Conservation (phyloP, 768 basidiomycete species). For the Podaxis sp. region DNA sequence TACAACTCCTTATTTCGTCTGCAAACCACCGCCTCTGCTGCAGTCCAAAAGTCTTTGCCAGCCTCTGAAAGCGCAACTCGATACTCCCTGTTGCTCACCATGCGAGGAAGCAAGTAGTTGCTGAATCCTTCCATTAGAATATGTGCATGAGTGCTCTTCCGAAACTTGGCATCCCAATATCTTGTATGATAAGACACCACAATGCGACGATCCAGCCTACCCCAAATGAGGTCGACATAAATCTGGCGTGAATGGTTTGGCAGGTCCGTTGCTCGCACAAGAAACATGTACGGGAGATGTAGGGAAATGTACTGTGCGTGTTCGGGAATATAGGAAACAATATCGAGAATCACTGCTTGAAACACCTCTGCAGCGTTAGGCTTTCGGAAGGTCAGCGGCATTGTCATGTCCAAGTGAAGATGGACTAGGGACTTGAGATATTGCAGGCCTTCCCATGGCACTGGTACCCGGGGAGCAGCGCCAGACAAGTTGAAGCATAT, state of each 20-base stretch:
- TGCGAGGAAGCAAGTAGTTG: background rate
- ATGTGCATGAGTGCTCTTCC: background rate
- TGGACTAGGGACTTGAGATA: background rate
- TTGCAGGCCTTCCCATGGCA: background rate
- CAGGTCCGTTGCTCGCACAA: background rate
- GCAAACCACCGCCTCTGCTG: background rate
- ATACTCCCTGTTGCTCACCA: background rate
- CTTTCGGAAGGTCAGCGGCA: background rate
- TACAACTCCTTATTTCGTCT: background rate
- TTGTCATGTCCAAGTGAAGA: conserved; percentile 4
- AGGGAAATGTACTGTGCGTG: background rate
- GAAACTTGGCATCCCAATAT: background rate
- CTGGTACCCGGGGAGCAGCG: background rate
- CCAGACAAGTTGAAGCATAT: background rate
- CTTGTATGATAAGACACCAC: background rate
- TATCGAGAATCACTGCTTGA: background rate
- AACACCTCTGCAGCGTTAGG: background rate
- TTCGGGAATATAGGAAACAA: background rate
- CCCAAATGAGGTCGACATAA: conserved; percentile 3
- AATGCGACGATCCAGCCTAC: background rate
- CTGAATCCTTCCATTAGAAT: background rate
- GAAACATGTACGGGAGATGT: background rate
- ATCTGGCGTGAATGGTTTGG: background rate
- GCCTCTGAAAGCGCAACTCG: background rate
- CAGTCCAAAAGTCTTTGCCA: background rate